These are phyloP conservation scores for Piromyces finnis DNA, from an alignment of 192 early-diverging fungal species.

Conservation along the genomic window DNA sequence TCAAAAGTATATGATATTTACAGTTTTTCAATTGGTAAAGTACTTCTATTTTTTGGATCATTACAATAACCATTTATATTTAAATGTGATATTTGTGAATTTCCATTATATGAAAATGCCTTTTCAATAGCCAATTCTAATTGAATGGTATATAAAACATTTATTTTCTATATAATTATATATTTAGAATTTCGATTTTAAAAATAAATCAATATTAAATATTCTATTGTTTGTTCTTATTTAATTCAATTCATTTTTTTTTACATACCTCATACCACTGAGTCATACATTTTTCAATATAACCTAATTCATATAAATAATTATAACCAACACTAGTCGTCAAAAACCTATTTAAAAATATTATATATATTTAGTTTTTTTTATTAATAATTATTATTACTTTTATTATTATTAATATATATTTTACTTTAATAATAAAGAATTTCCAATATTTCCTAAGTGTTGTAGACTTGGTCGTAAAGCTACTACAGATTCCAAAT, in stretches of 20 bases:
- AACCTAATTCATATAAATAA: conserved; percentile 47
- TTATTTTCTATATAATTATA: background rate
- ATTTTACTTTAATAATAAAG: conserved; percentile 32
- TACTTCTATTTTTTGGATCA: background rate
- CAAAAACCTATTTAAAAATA: conserved; percentile 21
- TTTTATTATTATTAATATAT: background rate
- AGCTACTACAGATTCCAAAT: conserved; percentile 49
- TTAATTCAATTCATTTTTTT: background rate
- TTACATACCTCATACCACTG: conserved; percentile 59
- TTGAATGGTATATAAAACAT: background rate
- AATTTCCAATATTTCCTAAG: conserved; percentile 47
- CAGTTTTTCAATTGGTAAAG: background rate
- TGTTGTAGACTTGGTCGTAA: conserved; percentile 55
- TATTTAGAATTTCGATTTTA: too few species aligned
- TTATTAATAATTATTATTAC: background rate
- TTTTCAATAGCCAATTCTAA: background rate
- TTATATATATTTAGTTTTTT: background rate
- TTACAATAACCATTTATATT: background rate
- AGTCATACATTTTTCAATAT: conserved; percentile 54
- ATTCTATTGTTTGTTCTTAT: too few species aligned
- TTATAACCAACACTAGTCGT: conserved; percentile 53
- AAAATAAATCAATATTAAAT: too few species aligned
- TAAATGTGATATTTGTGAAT: background rate
- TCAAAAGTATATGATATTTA: background rate
- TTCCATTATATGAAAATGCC: background rate